A percentile compares a stretch with the other conserved stretches of the same genome.
phyloP scores from a whole-genome alignment of 2,329 filamentous ascomycete genomes.

The Monosporascus sp. region DNA sequence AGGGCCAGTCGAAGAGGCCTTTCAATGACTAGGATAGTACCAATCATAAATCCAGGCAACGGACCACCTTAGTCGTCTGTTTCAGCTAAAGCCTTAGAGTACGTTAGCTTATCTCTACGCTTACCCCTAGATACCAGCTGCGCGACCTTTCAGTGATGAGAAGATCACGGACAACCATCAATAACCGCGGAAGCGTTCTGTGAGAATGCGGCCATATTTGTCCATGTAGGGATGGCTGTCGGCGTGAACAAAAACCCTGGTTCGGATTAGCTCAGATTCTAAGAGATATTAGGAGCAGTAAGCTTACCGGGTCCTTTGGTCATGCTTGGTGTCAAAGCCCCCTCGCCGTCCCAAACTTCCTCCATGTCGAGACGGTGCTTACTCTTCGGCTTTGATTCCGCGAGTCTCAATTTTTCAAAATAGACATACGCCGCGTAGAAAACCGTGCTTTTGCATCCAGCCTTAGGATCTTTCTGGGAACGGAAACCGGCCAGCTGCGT shows the following conservation, averaged over 20 bases:
- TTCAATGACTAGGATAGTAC: no score
- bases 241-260: neutral
- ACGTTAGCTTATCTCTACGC: no score
- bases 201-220: neutral
- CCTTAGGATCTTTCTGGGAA: slow-evolving; percentile 36
- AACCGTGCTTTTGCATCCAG: slow-evolving; percentile 38
- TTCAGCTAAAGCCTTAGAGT: no score
- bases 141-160: no score
- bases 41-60: no score
- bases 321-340: slow-evolving; percentile 3
- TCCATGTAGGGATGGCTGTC: neutral
- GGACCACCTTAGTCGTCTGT: no score
- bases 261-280: neutral
- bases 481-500: slow-evolving; percentile 44
- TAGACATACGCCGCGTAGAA: slow-evolving; percentile 52
- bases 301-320: slow-evolving; percentile 6
- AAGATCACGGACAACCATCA: no score
- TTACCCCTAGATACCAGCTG: no score
- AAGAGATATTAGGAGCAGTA: neutral
- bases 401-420: slow-evolving; percentile 52
- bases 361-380: slow-evolving; percentile 46
- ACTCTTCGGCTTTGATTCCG: slow-evolving; percentile 45
- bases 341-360: slow-evolving; percentile 8
- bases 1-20: no score
- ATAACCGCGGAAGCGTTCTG: neutral